Base-by-base conservation (phyloP, 768 basidiomycete species). In the Rhodotorula paludigena region DNA sequence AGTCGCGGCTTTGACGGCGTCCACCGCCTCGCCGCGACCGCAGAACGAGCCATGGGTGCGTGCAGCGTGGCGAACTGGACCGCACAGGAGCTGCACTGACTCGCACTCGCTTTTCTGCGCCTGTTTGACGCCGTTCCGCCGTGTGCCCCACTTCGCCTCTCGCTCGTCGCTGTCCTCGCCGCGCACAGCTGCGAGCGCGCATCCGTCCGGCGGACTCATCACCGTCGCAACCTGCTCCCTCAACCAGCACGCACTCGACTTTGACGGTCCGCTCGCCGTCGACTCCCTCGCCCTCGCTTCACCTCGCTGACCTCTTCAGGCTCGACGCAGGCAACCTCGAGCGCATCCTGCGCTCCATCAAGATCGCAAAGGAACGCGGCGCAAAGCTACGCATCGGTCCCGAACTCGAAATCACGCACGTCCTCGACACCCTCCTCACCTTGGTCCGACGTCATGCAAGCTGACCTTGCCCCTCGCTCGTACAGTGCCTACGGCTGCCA, bases 211-310 rank as follows among this genome's bases (percentile, higher is more conserved):
- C 14, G 60, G 60, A 7, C 38, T 75, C 38, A 74, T 75, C 62
- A 74, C 73, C 0, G 73, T 75, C 45, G 68, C 74, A 23, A 75
- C 74, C 14, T 75, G 74, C 66, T 68, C 68, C 6, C 66, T 99
- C 36, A 94, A 97, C 75, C 94, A 99, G 79, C 97, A 94, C 92
- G 89, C 96, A 12, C 80, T 98, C 45, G 94, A 97, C 78, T 97
- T 97, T 69, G 86, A 93, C 77, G 68, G 92, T 88, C 75, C 69
- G 21, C 36, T 18, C 30, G 25, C 36, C n/a, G 7, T 18, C 52
- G 25, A n/a, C 25, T 38, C 21, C 28, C n/a, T 23, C 6, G n/a
- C 42, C 47, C 28, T 6, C 11, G 0, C 21, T 45, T 21, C 14
- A 54, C 45, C 23, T 25, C 55, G 25, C 21, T 38, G 32, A 5